phyloP scores from a whole-genome alignment of 164 flowering plant species.

The Liquidambar formosana region DNA sequence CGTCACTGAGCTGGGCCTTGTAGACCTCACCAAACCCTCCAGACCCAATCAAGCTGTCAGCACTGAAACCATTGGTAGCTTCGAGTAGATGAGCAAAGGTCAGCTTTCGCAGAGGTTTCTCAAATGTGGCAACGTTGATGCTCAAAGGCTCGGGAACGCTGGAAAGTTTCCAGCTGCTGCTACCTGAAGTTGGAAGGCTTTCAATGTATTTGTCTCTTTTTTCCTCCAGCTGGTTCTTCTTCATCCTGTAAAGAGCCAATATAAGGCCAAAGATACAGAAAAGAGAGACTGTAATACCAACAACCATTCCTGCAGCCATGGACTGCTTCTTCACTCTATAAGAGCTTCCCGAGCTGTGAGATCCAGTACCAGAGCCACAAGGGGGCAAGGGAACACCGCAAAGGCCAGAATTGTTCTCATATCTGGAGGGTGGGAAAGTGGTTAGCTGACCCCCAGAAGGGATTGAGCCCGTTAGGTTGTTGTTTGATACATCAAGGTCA shows the following conservation, averaged over 20 bases:
- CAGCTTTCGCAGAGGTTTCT: constrained; percentile 82
- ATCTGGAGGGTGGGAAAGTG: constrained; percentile 75
- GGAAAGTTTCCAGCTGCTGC: constrained; percentile 79
- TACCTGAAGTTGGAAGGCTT: constrained; percentile 79
- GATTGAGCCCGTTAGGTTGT: constrained; percentile 70
- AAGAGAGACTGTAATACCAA: constrained; percentile 52
- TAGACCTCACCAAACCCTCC: constrained; percentile 94
- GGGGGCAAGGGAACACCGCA: constrained; percentile 78
- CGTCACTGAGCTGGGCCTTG: constrained; percentile 80
- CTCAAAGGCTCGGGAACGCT: constrained; percentile 81
- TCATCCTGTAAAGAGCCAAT: constrained; percentile 46
- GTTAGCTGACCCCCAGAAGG: constrained; percentile 82
- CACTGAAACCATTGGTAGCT: constrained; percentile 88
- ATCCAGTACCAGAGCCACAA: constrained; percentile 41
- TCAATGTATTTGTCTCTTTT: constrained; percentile 64
- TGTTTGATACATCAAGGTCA: constrained; percentile 87
- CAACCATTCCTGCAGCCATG: constrained; percentile 47
- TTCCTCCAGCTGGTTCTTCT: constrained; percentile 39
- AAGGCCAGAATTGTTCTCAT: constrained; percentile 82
- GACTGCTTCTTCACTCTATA: constrained; percentile 29
- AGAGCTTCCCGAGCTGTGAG: constrained; percentile 13
- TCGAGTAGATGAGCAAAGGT: constrained; percentile 85
- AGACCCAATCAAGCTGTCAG: constrained; percentile 74
- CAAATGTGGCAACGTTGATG: constrained; percentile 88
- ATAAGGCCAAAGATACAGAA: constrained; percentile 46